phyloP scores from a whole-genome alignment of 1,284 basidiomycete genomes.

The Jaminaea rosea region DNA sequence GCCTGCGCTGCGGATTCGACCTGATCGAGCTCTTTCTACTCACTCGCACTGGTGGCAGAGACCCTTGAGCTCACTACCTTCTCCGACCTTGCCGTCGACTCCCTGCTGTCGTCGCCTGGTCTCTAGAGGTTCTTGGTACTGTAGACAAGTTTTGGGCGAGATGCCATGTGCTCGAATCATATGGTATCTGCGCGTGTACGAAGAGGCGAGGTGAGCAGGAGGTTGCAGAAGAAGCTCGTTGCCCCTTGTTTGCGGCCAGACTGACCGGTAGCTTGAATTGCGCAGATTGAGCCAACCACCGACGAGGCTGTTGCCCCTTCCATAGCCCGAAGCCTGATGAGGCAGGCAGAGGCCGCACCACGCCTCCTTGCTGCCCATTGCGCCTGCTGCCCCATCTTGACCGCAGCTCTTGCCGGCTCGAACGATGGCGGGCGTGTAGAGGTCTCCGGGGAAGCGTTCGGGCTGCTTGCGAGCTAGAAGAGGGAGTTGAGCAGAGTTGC shows the following conservation, averaged over 20 bases:
- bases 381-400: background rate
- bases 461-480: background rate
- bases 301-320: background rate
- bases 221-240: no score
- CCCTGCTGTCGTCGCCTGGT: background rate
- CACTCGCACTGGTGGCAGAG: background rate
- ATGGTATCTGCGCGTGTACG: slow-evolving; percentile 1
- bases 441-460: background rate
- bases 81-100: background rate
- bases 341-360: background rate
- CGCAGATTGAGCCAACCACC: background rate
- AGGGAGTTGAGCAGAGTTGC: background rate
- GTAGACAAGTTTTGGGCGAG: background rate
- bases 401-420: background rate
- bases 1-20: no score
- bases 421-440: background rate
- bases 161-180: background rate
- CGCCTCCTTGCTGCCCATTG: background rate
- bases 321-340: background rate
- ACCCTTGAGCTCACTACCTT: background rate
- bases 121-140: background rate
- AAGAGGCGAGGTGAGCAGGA: no score
- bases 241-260: no score
- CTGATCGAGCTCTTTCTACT: background rate
- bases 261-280: background rate